Conservation (phyloP, 2,329 filamentous ascomycete genomes). For the Paramyrothecium sp. region DNA sequence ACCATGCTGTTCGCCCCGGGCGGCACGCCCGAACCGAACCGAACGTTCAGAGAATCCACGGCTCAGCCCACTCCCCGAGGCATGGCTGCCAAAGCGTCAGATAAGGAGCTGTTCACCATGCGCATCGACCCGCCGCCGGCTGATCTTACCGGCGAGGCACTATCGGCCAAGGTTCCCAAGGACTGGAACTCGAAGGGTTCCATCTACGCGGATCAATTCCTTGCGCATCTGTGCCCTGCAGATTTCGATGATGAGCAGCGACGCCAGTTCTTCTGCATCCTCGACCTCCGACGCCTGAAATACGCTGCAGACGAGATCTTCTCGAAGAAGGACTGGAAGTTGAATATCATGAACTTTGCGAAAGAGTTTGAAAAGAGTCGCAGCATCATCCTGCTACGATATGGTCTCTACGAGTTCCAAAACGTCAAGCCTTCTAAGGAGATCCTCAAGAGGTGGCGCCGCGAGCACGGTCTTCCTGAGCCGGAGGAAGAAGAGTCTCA, state of each 20-base stretch:
- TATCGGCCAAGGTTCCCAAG: constrained; percentile 53
- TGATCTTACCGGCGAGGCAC: constrained; percentile 53
- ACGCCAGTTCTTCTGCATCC: constrained; percentile 62
- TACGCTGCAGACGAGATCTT: constrained; percentile 62
- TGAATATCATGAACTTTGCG: constrained; percentile 61
- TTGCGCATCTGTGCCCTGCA: constrained; percentile 54
- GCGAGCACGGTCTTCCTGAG: constrained; percentile 53
- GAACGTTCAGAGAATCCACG: constrained; percentile 42
- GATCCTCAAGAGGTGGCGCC: constrained; percentile 57
- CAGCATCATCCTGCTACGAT: constrained; percentile 59
- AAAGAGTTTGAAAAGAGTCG: constrained; percentile 65
- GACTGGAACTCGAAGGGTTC: constrained; percentile 51
- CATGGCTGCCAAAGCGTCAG: constrained; percentile 46
- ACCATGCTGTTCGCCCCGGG: constrained; percentile 47
- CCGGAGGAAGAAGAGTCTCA: constrained; percentile 41
- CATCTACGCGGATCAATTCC: constrained; percentile 59
- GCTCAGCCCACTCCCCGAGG: constrained; percentile 47
- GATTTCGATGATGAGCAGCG: constrained; percentile 59
- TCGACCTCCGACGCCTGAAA: constrained; percentile 60
- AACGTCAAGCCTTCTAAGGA: constrained; percentile 59
- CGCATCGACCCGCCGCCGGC: constrained; percentile 57
- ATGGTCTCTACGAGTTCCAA: constrained; percentile 63
- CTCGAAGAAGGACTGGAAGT: constrained; percentile 59
- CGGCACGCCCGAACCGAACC: constrained; percentile 41
- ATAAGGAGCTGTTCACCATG: constrained; percentile 56